A percentile compares a stretch with the other conserved stretches of the same genome.
Evolutionary conservation across 805 yeast genomes (phyloP).

Genomic region (Sugiyamaella mastotermitis): DNA sequence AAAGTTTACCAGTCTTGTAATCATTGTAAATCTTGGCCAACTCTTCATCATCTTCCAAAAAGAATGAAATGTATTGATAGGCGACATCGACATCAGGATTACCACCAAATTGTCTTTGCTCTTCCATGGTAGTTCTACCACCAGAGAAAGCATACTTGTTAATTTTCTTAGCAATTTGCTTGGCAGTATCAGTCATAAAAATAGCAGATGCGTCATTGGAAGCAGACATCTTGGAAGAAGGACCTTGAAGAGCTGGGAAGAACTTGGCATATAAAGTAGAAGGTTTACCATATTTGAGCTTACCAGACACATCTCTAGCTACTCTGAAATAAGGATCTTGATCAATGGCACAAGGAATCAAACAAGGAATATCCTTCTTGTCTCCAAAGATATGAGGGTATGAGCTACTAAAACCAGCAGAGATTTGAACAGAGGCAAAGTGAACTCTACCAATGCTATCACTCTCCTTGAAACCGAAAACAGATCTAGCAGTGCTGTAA

Average conservation of each 20-base stretch:
- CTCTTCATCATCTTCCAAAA: conserved; percentile 81
- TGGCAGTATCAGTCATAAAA: conserved; percentile 91
- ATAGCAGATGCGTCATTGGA: conserved; percentile 86
- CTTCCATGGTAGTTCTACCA: conserved; percentile 81
- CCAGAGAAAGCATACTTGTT: conserved; percentile 97
- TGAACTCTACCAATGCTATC: conserved; percentile 93
- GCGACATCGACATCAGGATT: conserved; percentile 95
- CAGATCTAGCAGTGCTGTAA: conserved; percentile 94
- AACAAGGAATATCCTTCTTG: conserved; percentile 86
- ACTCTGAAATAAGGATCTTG: conserved; percentile 98
- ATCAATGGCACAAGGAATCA: conserved; percentile 98
- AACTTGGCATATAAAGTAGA: conserved; percentile 88
- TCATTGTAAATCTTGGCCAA: conserved; percentile 53
- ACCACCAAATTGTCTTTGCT: conserved; percentile 87
- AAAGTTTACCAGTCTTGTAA: conserved; percentile 73
- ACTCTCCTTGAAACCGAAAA: conserved; percentile 91
- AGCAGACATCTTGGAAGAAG: conserved; percentile 95
- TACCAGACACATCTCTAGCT: conserved; percentile 94
- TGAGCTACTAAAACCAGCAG: conserved; percentile 92
- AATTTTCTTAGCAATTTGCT: conserved; percentile 87
- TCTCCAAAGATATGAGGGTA: conserved; percentile 89
- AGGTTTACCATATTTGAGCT: conserved; percentile 85
- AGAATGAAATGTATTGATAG: conserved; percentile 85
- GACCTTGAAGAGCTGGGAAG: conserved; percentile 97
- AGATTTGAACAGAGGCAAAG: conserved; percentile 93